Conservation (phyloP, 129 eudicot species). For the Tanacetum coccineum region DNA sequence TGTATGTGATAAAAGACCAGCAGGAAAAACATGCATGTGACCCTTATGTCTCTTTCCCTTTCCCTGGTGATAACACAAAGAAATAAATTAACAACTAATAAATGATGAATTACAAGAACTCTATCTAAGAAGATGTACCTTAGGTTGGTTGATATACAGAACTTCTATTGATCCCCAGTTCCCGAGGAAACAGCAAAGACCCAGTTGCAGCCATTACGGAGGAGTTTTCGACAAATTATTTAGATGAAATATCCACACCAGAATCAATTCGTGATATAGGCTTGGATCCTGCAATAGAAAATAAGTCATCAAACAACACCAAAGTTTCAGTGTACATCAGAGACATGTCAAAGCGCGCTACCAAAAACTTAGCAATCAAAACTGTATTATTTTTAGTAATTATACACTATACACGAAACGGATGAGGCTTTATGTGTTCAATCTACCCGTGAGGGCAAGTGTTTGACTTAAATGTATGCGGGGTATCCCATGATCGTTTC, state of each 20-base stretch:
- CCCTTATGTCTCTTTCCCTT: slow-evolving; percentile 40
- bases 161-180: slow-evolving; percentile 34
- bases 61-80: slow-evolving; percentile 28
- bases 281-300: slow-evolving; percentile 25
- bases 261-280: slow-evolving; percentile 17
- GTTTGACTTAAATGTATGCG: too few species aligned
- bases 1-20: slow-evolving; percentile 42
- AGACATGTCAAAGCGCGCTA: not conserved
- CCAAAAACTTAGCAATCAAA: not conserved
- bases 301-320: slow-evolving; percentile 10
- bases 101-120: not conserved
- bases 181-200: slow-evolving; percentile 46
- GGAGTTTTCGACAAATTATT: slow-evolving; percentile 20
- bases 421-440: too few species aligned
- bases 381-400: too few species aligned
- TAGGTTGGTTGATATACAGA: slow-evolving; percentile 33
- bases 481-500: too few species aligned
- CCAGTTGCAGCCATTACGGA: slow-evolving; percentile 51
- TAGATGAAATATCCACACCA: not conserved
- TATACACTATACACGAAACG: too few species aligned
- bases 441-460: too few species aligned
- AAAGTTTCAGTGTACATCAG: not conserved
- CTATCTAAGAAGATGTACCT: slow-evolving; percentile 37
- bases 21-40: slow-evolving; percentile 23
- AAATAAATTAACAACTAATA: not conserved